Conservation (phyloP, 495 filamentous ascomycete genomes). For the Lichenothelia convexa region DNA sequence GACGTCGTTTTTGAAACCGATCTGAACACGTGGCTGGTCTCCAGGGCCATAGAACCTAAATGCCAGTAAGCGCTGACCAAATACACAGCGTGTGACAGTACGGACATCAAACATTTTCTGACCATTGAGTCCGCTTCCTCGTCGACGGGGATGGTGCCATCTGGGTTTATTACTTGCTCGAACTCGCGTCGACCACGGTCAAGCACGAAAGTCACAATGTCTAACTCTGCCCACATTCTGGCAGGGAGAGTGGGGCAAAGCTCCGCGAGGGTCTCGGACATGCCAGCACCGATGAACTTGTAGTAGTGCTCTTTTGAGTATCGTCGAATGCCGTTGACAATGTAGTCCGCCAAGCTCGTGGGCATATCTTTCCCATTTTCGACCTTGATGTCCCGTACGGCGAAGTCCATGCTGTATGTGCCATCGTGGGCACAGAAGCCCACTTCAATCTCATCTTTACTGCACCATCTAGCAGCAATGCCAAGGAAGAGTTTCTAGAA, state of each 20-base stretch:
- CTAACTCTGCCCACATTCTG: constrained; percentile 62
- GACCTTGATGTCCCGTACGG: constrained; percentile 34
- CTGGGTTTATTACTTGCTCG: constrained; percentile 22
- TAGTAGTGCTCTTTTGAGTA: constrained; percentile 17
- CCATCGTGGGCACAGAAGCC: constrained; percentile 54
- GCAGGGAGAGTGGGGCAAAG: constrained; percentile 45
- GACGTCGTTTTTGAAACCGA: constrained; percentile 56
- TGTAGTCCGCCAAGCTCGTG: constrained; percentile 10
- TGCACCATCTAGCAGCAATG: constrained; percentile 10
- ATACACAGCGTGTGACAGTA: constrained; percentile 3
- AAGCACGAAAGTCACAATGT: constrained; percentile 53
- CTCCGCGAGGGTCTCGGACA: constrained; percentile 31
- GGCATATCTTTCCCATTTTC: constrained; percentile 16
- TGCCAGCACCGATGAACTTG: constrained; percentile 28
- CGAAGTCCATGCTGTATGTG: constrained; percentile 62
- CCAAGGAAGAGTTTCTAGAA: constrained; percentile 13
- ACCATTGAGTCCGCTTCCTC: constrained; percentile 79
- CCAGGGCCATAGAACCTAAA: constrained; percentile 59
- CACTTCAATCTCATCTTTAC: constrained; percentile 10
- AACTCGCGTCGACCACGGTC: no score
- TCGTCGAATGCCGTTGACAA: constrained; percentile 12
- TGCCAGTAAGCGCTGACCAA: constrained; percentile 8
- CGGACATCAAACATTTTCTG: constrained; percentile 57
- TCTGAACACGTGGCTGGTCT: constrained; percentile 51
- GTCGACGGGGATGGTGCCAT: constrained; percentile 37